A percentile compares a stretch with the other conserved stretches of the same genome.
Conservation (phyloP, 2,329 filamentous ascomycete species). For the Biscogniauxia mediterranea region DNA sequence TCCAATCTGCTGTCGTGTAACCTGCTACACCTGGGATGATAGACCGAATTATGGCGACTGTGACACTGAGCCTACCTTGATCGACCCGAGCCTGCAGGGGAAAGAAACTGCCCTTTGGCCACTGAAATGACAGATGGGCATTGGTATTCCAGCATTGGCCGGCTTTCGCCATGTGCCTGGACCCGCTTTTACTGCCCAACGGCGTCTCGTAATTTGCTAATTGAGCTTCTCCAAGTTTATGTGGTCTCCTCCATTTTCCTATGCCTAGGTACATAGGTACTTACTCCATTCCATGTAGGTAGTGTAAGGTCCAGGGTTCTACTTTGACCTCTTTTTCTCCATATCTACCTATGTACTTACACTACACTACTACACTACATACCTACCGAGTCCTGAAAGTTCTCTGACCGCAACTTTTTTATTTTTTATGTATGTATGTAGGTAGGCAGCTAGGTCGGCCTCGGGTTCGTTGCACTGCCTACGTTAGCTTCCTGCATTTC, state of each 20-base stretch:
- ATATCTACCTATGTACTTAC: no score
- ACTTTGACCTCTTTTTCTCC: no score
- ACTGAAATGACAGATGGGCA: neutral
- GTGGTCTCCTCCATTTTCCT: no score
- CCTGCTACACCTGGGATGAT: neutral
- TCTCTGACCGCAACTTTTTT: neutral
- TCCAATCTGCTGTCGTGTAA: neutral
- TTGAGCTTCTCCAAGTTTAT: no score
- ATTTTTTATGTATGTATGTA: neutral
- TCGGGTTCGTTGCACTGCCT: conserved; percentile 2
- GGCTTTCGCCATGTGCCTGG: no score
- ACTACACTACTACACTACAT: neutral
- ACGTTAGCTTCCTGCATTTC: neutral
- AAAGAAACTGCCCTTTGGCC: neutral
- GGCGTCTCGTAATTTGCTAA: no score
- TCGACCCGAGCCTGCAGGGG: neutral
- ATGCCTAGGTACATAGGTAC: no score
- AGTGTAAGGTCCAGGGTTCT: no score
- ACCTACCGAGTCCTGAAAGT: neutral
- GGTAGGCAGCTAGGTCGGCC: neutral
- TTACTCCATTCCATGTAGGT: no score
- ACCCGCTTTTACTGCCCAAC: no score
- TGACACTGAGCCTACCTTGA: neutral
- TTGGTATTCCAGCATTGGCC: no score
- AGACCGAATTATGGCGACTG: neutral